Evolutionary conservation across 164 flowering plant species (phyloP).

Genomic region (Akebia trifoliata): DNA sequence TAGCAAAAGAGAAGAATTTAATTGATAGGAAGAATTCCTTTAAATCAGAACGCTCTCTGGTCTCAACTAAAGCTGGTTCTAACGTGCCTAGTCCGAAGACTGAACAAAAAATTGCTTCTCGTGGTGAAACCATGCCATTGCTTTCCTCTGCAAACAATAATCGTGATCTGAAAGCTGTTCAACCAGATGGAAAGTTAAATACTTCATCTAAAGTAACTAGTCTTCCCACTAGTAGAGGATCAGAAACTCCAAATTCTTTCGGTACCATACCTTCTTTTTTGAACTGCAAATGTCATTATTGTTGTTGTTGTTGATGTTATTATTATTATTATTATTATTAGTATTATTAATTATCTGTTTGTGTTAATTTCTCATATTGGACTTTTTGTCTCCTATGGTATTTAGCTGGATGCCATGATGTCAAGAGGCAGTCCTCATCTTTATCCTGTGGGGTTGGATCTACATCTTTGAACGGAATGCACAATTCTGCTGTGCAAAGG

Average conservation of each 20-base stretch:
- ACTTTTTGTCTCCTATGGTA: slow-evolving; percentile 6
- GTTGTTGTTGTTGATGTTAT: slow-evolving; percentile 26
- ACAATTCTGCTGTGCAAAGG: slow-evolving; percentile 32
- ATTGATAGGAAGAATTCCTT: slow-evolving; percentile 49
- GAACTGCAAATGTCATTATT: slow-evolving; percentile 12
- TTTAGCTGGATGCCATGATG: slow-evolving; percentile 23
- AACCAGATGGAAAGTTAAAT: slow-evolving; percentile 35
- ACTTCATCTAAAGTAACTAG: slow-evolving; percentile 26
- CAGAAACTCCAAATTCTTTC: slow-evolving; percentile 28
- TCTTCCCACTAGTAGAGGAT: slow-evolving; percentile 27
- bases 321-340: background rate
- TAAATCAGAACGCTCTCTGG: slow-evolving; percentile 34
- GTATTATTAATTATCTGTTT: slow-evolving; percentile 5
- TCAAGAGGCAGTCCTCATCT: slow-evolving; percentile 23
- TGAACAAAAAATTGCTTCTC: slow-evolving; percentile 36
- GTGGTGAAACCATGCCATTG: slow-evolving; percentile 29
- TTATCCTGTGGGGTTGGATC: slow-evolving; percentile 23
- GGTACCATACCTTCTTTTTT: slow-evolving; percentile 27
- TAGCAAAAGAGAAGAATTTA: slow-evolving; percentile 34
- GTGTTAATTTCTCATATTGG: background rate
- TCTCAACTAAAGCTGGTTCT: slow-evolving; percentile 21
- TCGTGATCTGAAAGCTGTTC: slow-evolving; percentile 37
- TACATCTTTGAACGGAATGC: slow-evolving; percentile 35
- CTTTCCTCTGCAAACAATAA: slow-evolving; percentile 21
- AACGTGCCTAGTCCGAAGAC: slow-evolving; percentile 23